Percentiles rank a stretch among this genome's conserved stretches.
phyloP scores from a whole-genome alignment of 257 asterid species.

The Capsicum rhomboideum region DNA sequence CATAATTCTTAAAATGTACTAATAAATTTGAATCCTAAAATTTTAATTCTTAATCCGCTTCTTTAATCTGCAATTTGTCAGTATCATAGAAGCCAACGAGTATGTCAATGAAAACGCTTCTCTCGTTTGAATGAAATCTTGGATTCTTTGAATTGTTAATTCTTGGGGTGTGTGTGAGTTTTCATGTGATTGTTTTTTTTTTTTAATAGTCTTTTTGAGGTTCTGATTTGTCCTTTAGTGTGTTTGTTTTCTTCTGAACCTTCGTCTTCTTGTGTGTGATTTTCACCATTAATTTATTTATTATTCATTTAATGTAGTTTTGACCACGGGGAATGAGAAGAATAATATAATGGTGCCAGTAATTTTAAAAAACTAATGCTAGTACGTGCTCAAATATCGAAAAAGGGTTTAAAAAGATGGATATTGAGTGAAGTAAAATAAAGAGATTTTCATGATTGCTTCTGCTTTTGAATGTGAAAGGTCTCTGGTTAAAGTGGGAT shows the following conservation, averaged over 20 bases:
- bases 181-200: constrained; percentile 3
- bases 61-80: constrained; percentile 14
- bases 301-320: background rate
- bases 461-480: constrained; percentile 34
- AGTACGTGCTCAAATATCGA: constrained; percentile 19
- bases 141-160: background rate
- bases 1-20: too few species aligned
- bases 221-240: constrained; percentile 19
- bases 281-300: background rate
- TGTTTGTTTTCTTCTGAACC: constrained; percentile 6
- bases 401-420: constrained; percentile 15
- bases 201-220: background rate
- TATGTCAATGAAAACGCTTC: constrained; percentile 5
- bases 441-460: constrained; percentile 41
- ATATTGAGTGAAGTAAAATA: constrained; percentile 14
- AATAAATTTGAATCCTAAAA: too few species aligned
- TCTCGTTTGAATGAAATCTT: background rate
- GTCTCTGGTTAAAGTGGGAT: constrained; percentile 18
- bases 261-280: constrained; percentile 3
- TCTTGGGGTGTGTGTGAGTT: background rate
- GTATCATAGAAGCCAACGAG: constrained; percentile 13
- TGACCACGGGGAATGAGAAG: background rate
- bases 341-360: background rate
- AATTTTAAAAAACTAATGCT: background rate
- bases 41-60: too few species aligned